A percentile compares a stretch with the other conserved stretches of the same genome.
phyloP scores from a whole-genome alignment of 1,284 basidiomycete genomes.

The Ustilago esculenta region DNA sequence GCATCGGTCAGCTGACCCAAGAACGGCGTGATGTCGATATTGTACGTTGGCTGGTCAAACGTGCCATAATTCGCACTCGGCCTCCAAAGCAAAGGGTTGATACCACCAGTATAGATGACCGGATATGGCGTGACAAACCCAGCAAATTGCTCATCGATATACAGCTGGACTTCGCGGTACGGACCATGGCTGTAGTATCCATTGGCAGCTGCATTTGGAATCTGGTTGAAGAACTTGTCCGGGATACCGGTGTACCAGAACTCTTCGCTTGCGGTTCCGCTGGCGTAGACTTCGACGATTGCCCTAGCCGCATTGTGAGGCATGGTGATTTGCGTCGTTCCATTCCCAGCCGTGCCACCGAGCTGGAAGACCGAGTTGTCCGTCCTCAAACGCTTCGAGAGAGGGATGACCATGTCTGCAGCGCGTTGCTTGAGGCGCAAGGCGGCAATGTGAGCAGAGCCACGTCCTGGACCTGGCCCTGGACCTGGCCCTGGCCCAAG shows the following conservation, averaged over 20 bases:
- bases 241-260: slow-evolving; percentile 77
- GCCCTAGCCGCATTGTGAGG: slow-evolving; percentile 42
- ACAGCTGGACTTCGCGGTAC: slow-evolving; percentile 80
- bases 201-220: slow-evolving; percentile 73
- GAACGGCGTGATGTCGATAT: slow-evolving; percentile 81
- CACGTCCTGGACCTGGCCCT: neutral
- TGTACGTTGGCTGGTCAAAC: slow-evolving; percentile 80
- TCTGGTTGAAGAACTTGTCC: slow-evolving; percentile 72
- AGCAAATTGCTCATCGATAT: slow-evolving; percentile 79
- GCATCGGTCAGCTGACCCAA: slow-evolving; percentile 77
- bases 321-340: slow-evolving; percentile 19
- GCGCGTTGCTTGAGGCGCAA: slow-evolving; percentile 16
- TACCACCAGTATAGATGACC: slow-evolving; percentile 82
- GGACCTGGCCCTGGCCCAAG: too few species aligned
- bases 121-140: slow-evolving; percentile 81
- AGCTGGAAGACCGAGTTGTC: slow-evolving; percentile 36
- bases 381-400: slow-evolving; percentile 33
- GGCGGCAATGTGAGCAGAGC: neutral
- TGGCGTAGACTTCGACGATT: slow-evolving; percentile 50
- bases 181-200: slow-evolving; percentile 67
- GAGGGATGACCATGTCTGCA: slow-evolving; percentile 33
- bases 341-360: slow-evolving; percentile 26
- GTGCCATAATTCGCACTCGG: slow-evolving; percentile 82
- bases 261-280: slow-evolving; percentile 41
- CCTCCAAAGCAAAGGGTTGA: slow-evolving; percentile 78